These are phyloP conservation scores for Tulasnella sp. DNA, from an alignment of 768 basidiomycete genomes.

Conservation along the genomic window DNA sequence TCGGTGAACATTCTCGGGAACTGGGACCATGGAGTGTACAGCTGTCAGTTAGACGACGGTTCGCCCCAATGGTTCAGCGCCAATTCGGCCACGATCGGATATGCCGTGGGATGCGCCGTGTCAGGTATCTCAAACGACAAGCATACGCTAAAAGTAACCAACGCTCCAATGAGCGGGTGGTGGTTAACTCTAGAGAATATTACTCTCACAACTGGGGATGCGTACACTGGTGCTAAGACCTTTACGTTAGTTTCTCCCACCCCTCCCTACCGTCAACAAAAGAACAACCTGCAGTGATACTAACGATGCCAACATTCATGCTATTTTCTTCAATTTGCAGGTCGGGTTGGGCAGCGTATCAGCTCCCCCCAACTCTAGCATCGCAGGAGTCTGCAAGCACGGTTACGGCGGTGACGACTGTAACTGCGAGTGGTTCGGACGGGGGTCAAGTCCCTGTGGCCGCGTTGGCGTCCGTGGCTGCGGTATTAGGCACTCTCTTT, in stretches of 20 bases:
- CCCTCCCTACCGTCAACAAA: no score
- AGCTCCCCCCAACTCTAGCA: neutral
- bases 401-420: neutral
- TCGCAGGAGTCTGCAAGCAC: neutral
- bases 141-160: slow-evolving; percentile 5
- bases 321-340: neutral
- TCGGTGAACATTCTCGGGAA: slow-evolving; percentile 3
- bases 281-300: neutral
- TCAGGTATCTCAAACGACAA: neutral
- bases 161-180: slow-evolving; percentile 9
- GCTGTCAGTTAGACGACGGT: slow-evolving; percentile 15
- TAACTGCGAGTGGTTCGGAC: neutral
- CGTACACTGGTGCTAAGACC: neutral
- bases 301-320: neutral
- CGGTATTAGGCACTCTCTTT: neutral
- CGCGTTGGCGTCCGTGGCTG: neutral
- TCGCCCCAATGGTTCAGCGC: slow-evolving; percentile 25
- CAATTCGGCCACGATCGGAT: neutral
- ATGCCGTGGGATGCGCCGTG: neutral
- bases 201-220: neutral
- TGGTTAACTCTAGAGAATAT: slow-evolving; percentile 9
- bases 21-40: slow-evolving; percentile 20
- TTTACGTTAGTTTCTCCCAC: neutral
- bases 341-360: neutral
- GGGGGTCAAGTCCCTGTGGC: neutral